These are phyloP conservation scores for Pichia sp. DNA, from an alignment of 1,139 yeast species.

Conservation along the genomic window DNA sequence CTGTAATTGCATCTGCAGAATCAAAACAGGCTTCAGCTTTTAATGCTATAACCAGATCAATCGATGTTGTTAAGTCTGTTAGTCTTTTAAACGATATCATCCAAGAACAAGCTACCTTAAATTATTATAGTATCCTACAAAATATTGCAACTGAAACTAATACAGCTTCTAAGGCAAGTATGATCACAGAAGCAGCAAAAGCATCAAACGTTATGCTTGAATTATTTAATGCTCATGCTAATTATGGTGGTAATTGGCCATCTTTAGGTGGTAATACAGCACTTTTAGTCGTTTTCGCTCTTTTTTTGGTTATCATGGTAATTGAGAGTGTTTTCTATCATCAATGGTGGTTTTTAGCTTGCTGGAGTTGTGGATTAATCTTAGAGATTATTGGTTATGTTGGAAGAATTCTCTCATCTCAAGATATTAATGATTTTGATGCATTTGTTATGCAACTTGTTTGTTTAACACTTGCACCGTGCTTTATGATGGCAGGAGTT, in stretches of 20 bases:
- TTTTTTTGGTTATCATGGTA: slow-evolving; percentile 36
- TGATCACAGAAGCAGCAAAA: slow-evolving; percentile 30
- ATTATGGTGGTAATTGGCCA: slow-evolving; percentile 37
- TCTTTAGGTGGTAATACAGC: slow-evolving; percentile 42
- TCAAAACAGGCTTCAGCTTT: slow-evolving; percentile 5
- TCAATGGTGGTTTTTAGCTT: slow-evolving; percentile 69
- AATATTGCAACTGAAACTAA: slow-evolving; percentile 37
- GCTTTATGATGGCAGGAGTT: slow-evolving; percentile 83
- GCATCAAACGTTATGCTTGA: slow-evolving; percentile 30
- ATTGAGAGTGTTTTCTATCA: slow-evolving; percentile 38
- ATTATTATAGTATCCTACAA: slow-evolving; percentile 30
- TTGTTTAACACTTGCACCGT: slow-evolving; percentile 75
- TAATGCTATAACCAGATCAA: slow-evolving; percentile 22
- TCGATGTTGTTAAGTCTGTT: slow-evolving; percentile 16
- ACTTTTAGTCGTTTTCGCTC: slow-evolving; percentile 41
- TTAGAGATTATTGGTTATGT: slow-evolving; percentile 68
- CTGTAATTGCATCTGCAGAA: slow-evolving; percentile 13
- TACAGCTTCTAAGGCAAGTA: slow-evolving; percentile 25
- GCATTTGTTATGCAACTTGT: slow-evolving; percentile 60
- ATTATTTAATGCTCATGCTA: slow-evolving; percentile 25
- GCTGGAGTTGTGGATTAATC: slow-evolving; percentile 53
- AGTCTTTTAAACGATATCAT: slow-evolving; percentile 25
- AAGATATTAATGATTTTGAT: slow-evolving; percentile 33
- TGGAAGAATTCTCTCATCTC: slow-evolving; percentile 46
- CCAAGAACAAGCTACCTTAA: slow-evolving; percentile 36